Evolutionary conservation across 148 eudicot genomes (phyloP).

Genomic region (Salicornia ramosissima): DNA sequence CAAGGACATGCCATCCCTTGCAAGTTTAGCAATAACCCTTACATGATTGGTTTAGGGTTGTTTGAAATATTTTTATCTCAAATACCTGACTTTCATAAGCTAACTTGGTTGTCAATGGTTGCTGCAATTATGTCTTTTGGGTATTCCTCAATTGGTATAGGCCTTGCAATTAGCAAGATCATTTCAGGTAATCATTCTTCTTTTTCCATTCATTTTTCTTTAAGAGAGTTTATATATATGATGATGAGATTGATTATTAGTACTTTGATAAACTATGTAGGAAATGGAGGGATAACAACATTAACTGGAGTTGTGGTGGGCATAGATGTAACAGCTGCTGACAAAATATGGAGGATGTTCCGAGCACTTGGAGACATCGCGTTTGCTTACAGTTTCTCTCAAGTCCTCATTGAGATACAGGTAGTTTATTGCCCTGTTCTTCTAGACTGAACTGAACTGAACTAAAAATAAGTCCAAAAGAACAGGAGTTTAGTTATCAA

Average conservation of each 20-base stretch:
- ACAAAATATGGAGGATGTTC: constrained; percentile 59
- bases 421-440: too few species aligned
- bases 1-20: constrained; percentile 50
- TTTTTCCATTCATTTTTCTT: not conserved
- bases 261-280: constrained; percentile 24
- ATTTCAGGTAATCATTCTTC: constrained; percentile 39
- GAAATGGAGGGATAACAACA: constrained; percentile 41
- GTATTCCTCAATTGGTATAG: constrained; percentile 64
- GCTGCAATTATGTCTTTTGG: constrained; percentile 78
- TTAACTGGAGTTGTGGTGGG: constrained; percentile 57
- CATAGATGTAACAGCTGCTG: constrained; percentile 38
- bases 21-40: constrained; percentile 42
- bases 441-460: too few species aligned
- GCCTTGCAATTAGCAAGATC: constrained; percentile 56
- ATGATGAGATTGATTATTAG: not conserved
- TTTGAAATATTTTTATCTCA: constrained; percentile 64
- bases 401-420: constrained; percentile 66
- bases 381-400: constrained; percentile 58
- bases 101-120: constrained; percentile 54
- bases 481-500: too few species aligned
- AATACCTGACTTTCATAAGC: constrained; percentile 57
- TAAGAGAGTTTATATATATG: not conserved
- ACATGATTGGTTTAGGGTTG: constrained; percentile 60
- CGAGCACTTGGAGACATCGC: constrained; percentile 74
- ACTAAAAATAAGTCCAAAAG: too few species aligned